Evolutionary conservation across 2,329 filamentous ascomycete genomes (phyloP), one percentile per base, ranked within the genome.

Genomic region (Colletotrichum musae): DNA sequence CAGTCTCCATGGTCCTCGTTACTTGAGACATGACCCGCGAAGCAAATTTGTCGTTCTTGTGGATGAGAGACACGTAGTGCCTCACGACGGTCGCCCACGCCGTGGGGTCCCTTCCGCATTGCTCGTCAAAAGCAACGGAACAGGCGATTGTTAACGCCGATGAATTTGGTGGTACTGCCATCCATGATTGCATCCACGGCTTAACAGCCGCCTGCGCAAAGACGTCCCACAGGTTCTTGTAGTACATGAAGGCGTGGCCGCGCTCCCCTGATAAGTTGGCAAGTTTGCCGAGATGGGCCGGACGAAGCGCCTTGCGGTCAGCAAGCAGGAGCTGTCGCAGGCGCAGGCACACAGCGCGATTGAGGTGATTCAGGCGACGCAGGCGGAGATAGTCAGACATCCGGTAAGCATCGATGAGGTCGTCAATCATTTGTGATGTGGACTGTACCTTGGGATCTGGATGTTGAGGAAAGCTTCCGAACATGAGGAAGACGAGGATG

Each of bases 201-300:
- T 59, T 69, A 12, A 69, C 66, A 10, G 53, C 62, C 7, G 66
- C 66, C 15, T 64, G 41, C 6, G 66, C 50, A 16, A 69, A 48
- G 9, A 66, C 54, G 15, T 36, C 26, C 15, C 15, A 15, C 26
- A 68, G 39, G 5, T 51, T n/a, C 5, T 26, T 16, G 1, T 53
- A 43, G 21, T 52, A 18, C 10, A 6, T n/a, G 15, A 15, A 6
- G 28, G 15, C 39, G 16, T 6, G 18, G 5, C 18, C 4, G 12
- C 16, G 57, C 21, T 18, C 28, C 1, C 26, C 48, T 26, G 32
- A 36, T 10, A 54, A 32, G 32, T 50, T 60, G 57, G 50, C 32
- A 6, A 66, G 50, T 28, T 54, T 59, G 13, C 28, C n/a, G 9
- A 66, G 53, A 6, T 67, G 50, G 9, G 6, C 43, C 24, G 9